Evolutionary conservation across 2,329 filamentous ascomycete species (phyloP), one percentile per base, ranked within the genome.

Genomic region (Fusarium pseudonygamai): DNA sequence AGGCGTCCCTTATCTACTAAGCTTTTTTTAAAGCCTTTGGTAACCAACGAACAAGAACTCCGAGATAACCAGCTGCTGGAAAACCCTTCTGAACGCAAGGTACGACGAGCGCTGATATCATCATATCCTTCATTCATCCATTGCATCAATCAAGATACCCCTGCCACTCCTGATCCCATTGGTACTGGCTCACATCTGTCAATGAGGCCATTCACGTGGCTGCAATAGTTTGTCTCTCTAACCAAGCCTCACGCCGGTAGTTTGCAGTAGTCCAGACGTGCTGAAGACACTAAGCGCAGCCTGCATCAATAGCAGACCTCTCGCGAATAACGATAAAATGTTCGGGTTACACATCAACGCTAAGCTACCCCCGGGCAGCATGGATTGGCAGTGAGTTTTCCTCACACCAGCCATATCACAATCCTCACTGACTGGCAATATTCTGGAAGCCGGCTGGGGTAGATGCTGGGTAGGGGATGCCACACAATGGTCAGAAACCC

Each of bases 81-180:
- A 10, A 11, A 11, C 4, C 9, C 0, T 14, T n/a, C 3, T 2
- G 3, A 15, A 63, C 6, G 2, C 7, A n/a, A 8, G 10, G 12
- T 4, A 32, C 5, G 3, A 10, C 3, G 2, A 18, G 7, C 7
- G 13, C 10, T 14, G 1, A 14, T 24, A 50, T 18, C 3, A 2
- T 2, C 15, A 14, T 5, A 18, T 18, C 22, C 13, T 6, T 7
- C 15, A 32, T 14, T 8, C 6, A 49, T 18, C 3, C 15, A 36
- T 18, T 10, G 34, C 3, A 36, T 36, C 34, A 34, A 34, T 34
- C 34, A 16, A 34, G 34, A 9, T 15, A n/a, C 11, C 28, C 15
- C 11, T 32, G 7, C 11, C 6, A 15, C 46, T 13, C 28, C 28
- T 50, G 28, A 10, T 24, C 22, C 7, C 15, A 3, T n/a, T 13